phyloP scores from a whole-genome alignment of 139 green algal species.

The Chlamydomonas sphaeroides region DNA sequence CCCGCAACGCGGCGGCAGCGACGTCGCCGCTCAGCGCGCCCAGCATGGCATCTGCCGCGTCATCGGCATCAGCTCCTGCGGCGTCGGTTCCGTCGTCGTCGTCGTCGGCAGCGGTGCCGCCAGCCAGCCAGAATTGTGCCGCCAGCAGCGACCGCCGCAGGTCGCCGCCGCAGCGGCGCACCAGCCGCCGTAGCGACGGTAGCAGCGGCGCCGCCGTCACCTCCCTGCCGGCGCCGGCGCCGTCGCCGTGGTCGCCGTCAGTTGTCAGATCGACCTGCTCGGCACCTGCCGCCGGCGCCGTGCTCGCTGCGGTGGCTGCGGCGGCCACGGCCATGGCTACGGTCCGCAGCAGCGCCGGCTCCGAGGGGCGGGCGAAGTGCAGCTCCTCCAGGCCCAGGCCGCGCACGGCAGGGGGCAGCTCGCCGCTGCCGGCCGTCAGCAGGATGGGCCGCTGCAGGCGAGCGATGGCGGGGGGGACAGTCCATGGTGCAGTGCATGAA shows the following conservation, averaged over 20 bases:
- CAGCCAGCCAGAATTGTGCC: constrained; percentile 38
- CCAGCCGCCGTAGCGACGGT: not conserved
- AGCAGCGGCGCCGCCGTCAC: not conserved
- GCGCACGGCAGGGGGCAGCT: constrained; percentile 24
- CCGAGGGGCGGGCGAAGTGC: not conserved
- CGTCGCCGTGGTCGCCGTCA: not conserved
- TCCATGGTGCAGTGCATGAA: not conserved
- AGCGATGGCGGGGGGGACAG: not conserved
- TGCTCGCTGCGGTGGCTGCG: no score
- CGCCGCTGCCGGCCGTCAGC: constrained; percentile 33
- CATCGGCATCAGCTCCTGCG: not conserved
- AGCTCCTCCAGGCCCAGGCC: constrained; percentile 10
- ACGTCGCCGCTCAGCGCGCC: no score
- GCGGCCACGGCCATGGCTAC: constrained; percentile 16
- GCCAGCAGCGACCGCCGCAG: constrained; percentile 1
- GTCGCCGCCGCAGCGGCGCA: constrained; percentile 15
- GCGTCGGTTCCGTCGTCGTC: not conserved
- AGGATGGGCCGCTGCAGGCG: constrained; percentile 51
- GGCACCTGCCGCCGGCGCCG: not conserved
- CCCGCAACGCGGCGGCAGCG: no score
- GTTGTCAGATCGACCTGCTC: constrained; percentile 6
- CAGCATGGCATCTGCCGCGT: not conserved
- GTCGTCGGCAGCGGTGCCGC: not conserved
- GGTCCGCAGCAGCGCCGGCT: constrained; percentile 34
- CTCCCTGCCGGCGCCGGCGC: not conserved